These are phyloP conservation scores for Lepidium sativum DNA, from an alignment of 345 rosid genomes.

Conservation along the genomic window DNA sequence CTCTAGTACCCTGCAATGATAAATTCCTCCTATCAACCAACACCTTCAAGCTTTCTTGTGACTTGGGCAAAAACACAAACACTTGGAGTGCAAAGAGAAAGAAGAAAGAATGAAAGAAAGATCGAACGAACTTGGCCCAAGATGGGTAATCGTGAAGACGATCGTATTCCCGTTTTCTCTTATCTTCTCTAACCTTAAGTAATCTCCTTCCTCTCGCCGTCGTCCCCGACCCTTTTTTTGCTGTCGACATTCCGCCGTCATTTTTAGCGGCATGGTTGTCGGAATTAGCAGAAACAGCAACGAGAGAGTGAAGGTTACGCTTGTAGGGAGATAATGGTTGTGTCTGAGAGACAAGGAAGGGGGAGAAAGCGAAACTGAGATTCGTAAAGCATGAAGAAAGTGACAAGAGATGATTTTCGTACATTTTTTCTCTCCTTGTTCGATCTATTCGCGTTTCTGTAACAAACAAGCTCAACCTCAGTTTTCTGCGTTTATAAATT, in stretches of 20 bases:
- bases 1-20: slow-evolving; percentile 52
- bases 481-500: not conserved
- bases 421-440: slow-evolving; percentile 7
- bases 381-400: not conserved
- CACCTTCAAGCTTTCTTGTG: not conserved
- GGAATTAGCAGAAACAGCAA: slow-evolving; percentile 11
- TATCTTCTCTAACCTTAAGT: slow-evolving; percentile 72
- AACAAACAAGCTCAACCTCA: not conserved
- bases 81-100: slow-evolving; percentile 9
- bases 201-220: slow-evolving; percentile 86
- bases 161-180: slow-evolving; percentile 73
- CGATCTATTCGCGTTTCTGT: not conserved
- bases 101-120: not conserved
- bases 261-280: slow-evolving; percentile 2
- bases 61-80: slow-evolving; percentile 23
- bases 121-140: slow-evolving; percentile 59
- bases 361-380: slow-evolving; percentile 14
- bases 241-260: slow-evolving; percentile 4
- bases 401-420: not conserved
- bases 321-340: slow-evolving; percentile 9
- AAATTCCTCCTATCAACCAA: not conserved
- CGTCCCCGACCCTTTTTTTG: slow-evolving; percentile 63
- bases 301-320: not conserved
- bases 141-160: slow-evolving; percentile 70
- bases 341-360: not conserved